Evolutionary conservation across 208 protist species (phyloP).

Genomic region (Novymonas esmeraldas): DNA sequence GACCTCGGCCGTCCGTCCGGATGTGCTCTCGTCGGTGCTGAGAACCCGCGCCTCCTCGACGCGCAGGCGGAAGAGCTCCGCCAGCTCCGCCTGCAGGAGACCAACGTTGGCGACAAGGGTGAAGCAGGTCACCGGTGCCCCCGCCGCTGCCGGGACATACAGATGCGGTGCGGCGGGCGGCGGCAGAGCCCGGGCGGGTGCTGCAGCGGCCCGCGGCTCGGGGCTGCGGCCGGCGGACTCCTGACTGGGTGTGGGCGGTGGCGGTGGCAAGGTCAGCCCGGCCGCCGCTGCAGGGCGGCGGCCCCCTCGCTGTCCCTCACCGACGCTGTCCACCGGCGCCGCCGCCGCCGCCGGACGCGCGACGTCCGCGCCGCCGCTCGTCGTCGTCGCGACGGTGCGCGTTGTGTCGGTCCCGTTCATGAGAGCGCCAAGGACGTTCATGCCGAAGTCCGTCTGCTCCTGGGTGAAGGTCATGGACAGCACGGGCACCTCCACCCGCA

Average conservation of each 20-base stretch:
- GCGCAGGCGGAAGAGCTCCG: conserved; percentile 40
- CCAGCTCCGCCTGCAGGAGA: conserved; percentile 36
- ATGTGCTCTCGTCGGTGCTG: conserved; percentile 23
- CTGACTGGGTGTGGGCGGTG: no score
- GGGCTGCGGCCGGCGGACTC: no score
- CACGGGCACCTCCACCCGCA: conserved; percentile 30
- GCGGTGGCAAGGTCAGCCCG: background rate
- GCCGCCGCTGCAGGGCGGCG: no score
- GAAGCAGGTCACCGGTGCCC: conserved; percentile 12
- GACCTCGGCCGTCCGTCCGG: conserved; percentile 13
- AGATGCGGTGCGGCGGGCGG: background rate
- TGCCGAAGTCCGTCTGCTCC: conserved; percentile 55
- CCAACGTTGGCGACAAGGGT: conserved; percentile 25
- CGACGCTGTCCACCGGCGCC: background rate
- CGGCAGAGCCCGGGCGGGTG: background rate
- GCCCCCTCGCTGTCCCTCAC: no score
- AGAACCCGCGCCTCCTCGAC: conserved; percentile 30
- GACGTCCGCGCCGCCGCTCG: background rate
- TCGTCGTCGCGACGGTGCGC: background rate
- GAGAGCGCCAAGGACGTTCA: conserved; percentile 71
- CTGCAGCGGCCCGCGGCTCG: background rate
- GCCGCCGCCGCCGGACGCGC: background rate
- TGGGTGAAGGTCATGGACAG: conserved; percentile 39
- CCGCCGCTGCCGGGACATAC: background rate
- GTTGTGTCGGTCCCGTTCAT: conserved; percentile 20